phyloP scores from a whole-genome alignment of 2,329 filamentous ascomycete species.

The Colletotrichum higginsianum region DNA sequence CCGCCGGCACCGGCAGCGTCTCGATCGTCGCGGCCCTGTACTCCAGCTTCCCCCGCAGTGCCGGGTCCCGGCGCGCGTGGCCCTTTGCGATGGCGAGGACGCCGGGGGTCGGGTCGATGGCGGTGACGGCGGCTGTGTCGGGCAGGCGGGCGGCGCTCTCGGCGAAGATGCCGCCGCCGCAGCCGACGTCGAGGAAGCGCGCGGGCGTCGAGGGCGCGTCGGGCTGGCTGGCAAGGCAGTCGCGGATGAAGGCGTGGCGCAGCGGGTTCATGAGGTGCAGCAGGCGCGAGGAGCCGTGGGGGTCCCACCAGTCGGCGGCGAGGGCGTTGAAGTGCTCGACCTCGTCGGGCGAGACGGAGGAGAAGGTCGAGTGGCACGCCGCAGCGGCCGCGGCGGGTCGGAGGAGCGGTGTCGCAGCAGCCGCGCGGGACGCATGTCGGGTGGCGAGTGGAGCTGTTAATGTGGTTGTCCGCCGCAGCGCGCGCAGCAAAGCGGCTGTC shows the following conservation, averaged over 20 bases:
- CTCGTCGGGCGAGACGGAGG: conserved; percentile 89
- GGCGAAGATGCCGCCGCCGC: conserved; percentile 96
- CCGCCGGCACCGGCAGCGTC: conserved; percentile 64
- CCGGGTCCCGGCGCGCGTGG: conserved; percentile 83
- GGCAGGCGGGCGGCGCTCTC: conserved; percentile 84
- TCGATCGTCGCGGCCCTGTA: conserved; percentile 88
- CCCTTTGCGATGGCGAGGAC: conserved; percentile 82
- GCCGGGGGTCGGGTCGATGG: conserved; percentile 82
- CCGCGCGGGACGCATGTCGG: conserved; percentile 14
- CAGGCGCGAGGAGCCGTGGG: conserved; percentile 90
- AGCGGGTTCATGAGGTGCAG: conserved; percentile 99
- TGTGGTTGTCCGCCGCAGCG: conserved; percentile 27
- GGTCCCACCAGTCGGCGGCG: conserved; percentile 97
- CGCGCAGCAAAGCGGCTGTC: conserved; percentile 36
- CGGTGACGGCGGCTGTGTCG: conserved; percentile 75
- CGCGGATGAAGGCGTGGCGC: conserved; percentile 90
- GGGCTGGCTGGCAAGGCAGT: conserved; percentile 73
- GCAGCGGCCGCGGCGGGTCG: not conserved
- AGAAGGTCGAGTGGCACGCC: conserved; percentile 54
- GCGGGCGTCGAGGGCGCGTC: conserved; percentile 52
- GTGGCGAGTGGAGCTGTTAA: not conserved
- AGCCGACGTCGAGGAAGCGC: conserved; percentile 91
- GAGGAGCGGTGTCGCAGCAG: conserved; percentile 11
- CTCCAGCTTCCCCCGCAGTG: conserved; percentile 72
- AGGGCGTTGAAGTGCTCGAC: conserved; percentile 95